A percentile compares a stretch with the other conserved stretches of the same genome.
These are phyloP conservation scores for Pulveroboletus sp. DNA, from an alignment of 768 basidiomycete genomes.

Conservation along the genomic window DNA sequence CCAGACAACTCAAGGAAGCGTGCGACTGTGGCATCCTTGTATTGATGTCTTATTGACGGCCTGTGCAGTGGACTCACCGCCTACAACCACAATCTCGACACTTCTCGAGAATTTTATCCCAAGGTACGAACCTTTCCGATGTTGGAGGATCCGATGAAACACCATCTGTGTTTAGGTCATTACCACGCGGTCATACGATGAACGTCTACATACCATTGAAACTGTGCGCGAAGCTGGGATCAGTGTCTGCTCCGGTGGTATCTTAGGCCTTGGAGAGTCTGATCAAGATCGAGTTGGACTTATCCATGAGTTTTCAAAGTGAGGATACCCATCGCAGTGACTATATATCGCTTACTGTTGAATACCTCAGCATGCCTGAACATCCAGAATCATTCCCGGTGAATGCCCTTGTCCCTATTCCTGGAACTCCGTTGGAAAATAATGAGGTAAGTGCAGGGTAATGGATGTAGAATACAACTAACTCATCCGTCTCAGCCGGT, in stretches of 20 bases:
- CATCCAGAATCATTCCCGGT: conserved; percentile 99
- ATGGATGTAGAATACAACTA: conserved; percentile 1
- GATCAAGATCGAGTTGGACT: conserved; percentile 88
- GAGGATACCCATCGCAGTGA: conserved; percentile 26
- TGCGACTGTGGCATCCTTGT: conserved; percentile 35
- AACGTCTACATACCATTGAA: conserved; percentile 82
- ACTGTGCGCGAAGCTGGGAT: conserved; percentile 94
- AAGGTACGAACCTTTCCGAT: conserved; percentile 45
- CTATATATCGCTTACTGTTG: conserved; percentile 3
- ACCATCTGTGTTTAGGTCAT: conserved; percentile 62
- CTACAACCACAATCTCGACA: conserved; percentile 99
- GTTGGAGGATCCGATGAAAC: neutral
- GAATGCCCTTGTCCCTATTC: conserved; percentile 93
- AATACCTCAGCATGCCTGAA: conserved; percentile 69
- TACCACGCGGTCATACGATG: conserved; percentile 91
- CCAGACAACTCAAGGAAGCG: conserved; percentile 89
- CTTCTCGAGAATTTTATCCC: conserved; percentile 95
- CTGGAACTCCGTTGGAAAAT: conserved; percentile 87
- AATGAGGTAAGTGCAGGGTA: conserved; percentile 61
- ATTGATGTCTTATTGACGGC: neutral
- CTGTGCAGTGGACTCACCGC: conserved; percentile 78
- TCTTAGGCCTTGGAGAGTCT: conserved; percentile 89
- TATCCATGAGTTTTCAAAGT: conserved; percentile 92
- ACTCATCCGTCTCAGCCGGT: conserved; percentile 54
- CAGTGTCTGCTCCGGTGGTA: conserved; percentile 95